Evolutionary conservation across 371 early-diverging fungal genomes (phyloP), one percentile per base, ranked within the genome.

Genomic region (Mucor ambiguus): DNA sequence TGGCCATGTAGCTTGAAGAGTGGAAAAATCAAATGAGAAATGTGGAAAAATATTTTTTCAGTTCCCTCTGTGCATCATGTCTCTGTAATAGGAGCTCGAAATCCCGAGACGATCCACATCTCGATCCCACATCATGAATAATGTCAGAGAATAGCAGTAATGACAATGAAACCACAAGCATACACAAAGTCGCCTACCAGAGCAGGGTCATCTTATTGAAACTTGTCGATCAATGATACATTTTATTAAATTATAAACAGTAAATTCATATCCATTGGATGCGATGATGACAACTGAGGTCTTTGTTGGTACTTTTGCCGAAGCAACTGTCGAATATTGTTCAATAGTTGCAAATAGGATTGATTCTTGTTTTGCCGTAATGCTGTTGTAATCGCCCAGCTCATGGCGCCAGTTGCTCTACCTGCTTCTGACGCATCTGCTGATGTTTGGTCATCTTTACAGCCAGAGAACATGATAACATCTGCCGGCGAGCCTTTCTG

Each of bases 391-490:
- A 96, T 85, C 0, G 95, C 93, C 63, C 86, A 89, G 18, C 89
- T 89, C 93, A 96, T 91, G 24, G 97, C 97, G 28, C 97, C 92
- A 0, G 92, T 91, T 63, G 85, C 83, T 29, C 80, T 78, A 2
- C 85, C 84, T 60, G 81, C 75, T 49, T 82, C 83, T 7, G 72
- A 72, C 16, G 94, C 82, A 76, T 96, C 96, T 1, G 96, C 94
- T 3, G 90, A 90, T 2, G 95, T 95, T 73, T 96, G 95, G 62
- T 76, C 80, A 70, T 96, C 97, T 72, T 92, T 92, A 77, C 95
- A 96, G 73, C 75, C 96, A 58, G 89, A 87, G 65, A 95, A 93
- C 90, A 91, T 90, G 61, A 92, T 87, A 6, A 93, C 91, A 73
- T 93, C 92, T 33, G 91, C 92, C 41, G 72, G 58, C 14, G 81